Percentiles rank a stretch among this genome's conserved stretches.
phyloP scores from a whole-genome alignment of 2,329 filamentous ascomycete genomes.

The Emergomyces pasteurianus region DNA sequence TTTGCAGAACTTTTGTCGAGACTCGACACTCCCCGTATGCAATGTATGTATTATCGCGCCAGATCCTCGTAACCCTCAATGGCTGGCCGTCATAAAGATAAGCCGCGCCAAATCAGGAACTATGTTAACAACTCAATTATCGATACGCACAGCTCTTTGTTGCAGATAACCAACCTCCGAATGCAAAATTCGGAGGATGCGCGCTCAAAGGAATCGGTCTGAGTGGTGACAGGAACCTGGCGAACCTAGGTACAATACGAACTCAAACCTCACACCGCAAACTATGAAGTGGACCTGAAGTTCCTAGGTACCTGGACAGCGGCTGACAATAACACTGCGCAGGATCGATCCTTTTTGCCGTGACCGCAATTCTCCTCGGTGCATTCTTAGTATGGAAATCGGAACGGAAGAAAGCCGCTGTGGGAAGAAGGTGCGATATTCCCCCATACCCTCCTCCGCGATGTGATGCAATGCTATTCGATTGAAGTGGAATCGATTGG shows the following conservation, averaged over 20 bases:
- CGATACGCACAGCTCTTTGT: constrained; percentile 48
- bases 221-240: constrained; percentile 52
- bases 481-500: not conserved
- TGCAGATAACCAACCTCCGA: constrained; percentile 46
- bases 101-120: not conserved
- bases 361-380: constrained; percentile 58
- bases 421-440: constrained; percentile 73
- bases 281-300: not conserved
- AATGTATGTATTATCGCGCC: constrained; percentile 50
- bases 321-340: constrained; percentile 18
- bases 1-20: constrained; percentile 63
- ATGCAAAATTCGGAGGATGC: constrained; percentile 55
- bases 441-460: not conserved
- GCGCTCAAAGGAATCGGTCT: constrained; percentile 63
- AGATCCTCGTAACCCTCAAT: not conserved
- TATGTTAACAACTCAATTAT: not conserved
- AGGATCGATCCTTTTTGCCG: constrained; percentile 82
- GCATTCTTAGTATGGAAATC: constrained; percentile 63
- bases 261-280: not conserved
- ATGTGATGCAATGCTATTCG: not conserved
- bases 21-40: constrained; percentile 72
- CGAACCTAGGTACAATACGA: constrained; percentile 61
- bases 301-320: not conserved
- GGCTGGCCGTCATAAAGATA: not conserved
- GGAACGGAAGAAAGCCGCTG: constrained; percentile 82